Percentiles rank a stretch among this genome's conserved stretches.
Conservation (phyloP, 192 early-diverging fungal species). For the Coemansia sp. region DNA sequence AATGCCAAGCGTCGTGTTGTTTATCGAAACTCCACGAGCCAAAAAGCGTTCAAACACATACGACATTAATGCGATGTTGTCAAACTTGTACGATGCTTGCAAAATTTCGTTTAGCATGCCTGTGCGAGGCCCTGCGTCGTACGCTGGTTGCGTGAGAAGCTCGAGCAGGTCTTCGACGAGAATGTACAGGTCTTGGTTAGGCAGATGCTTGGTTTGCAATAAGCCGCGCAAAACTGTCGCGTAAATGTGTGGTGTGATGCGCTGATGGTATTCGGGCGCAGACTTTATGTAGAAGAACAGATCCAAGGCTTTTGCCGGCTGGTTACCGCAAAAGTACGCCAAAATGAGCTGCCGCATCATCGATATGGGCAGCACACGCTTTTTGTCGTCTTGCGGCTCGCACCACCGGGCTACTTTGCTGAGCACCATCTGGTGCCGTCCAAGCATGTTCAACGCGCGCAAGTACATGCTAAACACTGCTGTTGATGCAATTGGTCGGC, state of each 20-base stretch:
- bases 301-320: conserved; percentile 27
- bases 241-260: conserved; percentile 32
- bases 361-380: not conserved
- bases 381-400: not conserved
- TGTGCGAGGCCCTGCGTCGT: conserved; percentile 12
- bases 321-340: conserved; percentile 32
- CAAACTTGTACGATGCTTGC: conserved; percentile 11
- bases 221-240: conserved; percentile 18
- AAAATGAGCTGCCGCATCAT: conserved; percentile 31
- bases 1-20: conserved; percentile 36
- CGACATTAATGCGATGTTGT: conserved; percentile 9
- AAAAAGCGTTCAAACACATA: conserved; percentile 25
- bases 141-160: conserved; percentile 1
- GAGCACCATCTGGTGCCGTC: conserved; percentile 19
- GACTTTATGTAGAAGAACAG: conserved; percentile 10
- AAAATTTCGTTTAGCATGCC: conserved; percentile 41
- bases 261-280: not conserved
- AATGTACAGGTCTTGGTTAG: conserved; percentile 2
- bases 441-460: conserved; percentile 41
- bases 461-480: conserved; percentile 32
- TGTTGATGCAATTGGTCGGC: conserved; percentile 13
- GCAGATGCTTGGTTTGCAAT: conserved; percentile 6
- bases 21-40: conserved; percentile 11
- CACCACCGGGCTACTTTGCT: conserved; percentile 8
- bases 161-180: conserved; percentile 29